Evolutionary conservation across 345 rosid genomes (phyloP).

Genomic region (Mercurialis annua): DNA sequence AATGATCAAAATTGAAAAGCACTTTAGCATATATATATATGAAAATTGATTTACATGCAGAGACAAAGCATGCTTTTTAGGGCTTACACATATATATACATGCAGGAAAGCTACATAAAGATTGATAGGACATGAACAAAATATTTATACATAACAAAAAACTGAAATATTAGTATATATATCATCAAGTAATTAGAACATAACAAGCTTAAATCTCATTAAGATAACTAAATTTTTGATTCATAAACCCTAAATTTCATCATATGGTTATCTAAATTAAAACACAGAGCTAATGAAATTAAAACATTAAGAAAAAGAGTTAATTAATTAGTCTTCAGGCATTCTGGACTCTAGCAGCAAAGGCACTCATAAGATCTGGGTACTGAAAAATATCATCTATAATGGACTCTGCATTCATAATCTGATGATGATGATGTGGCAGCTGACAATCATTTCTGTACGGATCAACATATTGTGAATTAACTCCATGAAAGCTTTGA

Average conservation of each 20-base stretch:
- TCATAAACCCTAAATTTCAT: background rate
- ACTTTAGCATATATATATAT: no score
- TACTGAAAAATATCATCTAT: slow-evolving; percentile 38
- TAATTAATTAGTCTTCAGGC: slow-evolving; percentile 10
- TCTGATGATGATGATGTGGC: slow-evolving; percentile 13
- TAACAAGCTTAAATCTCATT: background rate
- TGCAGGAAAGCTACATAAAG: no score
- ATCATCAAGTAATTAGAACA: background rate
- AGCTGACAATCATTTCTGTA: slow-evolving; percentile 12
- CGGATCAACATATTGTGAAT: slow-evolving; percentile 6
- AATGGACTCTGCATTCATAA: slow-evolving; percentile 22
- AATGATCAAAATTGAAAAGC: no score
- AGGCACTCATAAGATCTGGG: slow-evolving; percentile 33
- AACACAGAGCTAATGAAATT: no score
- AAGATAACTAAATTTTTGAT: background rate
- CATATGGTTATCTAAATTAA: background rate
- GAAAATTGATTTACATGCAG: background rate
- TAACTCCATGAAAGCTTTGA: slow-evolving; percentile 24
- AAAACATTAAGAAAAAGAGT: no score
- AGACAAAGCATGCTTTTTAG: slow-evolving; percentile 1
- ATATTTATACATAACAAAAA: background rate
- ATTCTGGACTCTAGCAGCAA: slow-evolving; percentile 40
- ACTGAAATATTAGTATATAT: background rate
- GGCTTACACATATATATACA: background rate
- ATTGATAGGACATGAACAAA: background rate